phyloP scores from a whole-genome alignment of 495 filamentous ascomycete genomes.

The Neurospora tetraspora region DNA sequence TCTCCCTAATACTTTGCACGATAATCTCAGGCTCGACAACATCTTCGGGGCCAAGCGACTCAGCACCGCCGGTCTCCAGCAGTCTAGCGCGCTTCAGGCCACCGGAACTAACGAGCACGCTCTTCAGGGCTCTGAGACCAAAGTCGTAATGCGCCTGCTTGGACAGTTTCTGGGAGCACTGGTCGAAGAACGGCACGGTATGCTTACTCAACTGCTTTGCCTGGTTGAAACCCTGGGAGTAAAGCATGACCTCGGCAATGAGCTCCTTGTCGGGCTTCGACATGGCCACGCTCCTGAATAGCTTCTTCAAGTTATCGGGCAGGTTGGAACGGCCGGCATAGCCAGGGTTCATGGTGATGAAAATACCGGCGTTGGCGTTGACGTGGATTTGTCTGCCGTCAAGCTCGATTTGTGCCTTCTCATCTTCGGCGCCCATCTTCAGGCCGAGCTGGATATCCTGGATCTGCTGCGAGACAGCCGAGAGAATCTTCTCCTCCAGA shows the following conservation, averaged over 20 bases:
- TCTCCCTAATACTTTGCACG: slow-evolving; percentile 95
- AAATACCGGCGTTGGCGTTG: slow-evolving; percentile 89
- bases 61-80: slow-evolving; percentile 37
- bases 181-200: slow-evolving; percentile 95
- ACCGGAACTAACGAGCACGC: slow-evolving; percentile 93
- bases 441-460: slow-evolving; percentile 97
- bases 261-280: slow-evolving; percentile 99
- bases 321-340: slow-evolving; percentile 97
- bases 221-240: slow-evolving; percentile 95
- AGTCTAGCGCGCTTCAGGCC: slow-evolving; percentile 84
- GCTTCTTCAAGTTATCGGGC: slow-evolving; percentile 97
- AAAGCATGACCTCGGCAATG: slow-evolving; percentile 98
- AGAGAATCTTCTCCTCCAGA: slow-evolving; percentile 91
- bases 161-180: slow-evolving; percentile 66
- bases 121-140: slow-evolving; percentile 92
- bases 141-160: slow-evolving; percentile 99
- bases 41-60: slow-evolving; percentile 51
- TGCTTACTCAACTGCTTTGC: slow-evolving; percentile 88
- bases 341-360: slow-evolving; percentile 99
- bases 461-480: slow-evolving; percentile 95
- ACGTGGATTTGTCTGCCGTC: slow-evolving; percentile 81
- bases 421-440: slow-evolving; percentile 65
- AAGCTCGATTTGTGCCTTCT: slow-evolving; percentile 80
- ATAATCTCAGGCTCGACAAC: slow-evolving; percentile 94
- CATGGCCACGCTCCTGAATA: slow-evolving; percentile 99